A percentile compares a stretch with the other conserved stretches of the same genome.
Evolutionary conservation across 495 filamentous ascomycete genomes (phyloP).

Genomic region (Letharia lupina): DNA sequence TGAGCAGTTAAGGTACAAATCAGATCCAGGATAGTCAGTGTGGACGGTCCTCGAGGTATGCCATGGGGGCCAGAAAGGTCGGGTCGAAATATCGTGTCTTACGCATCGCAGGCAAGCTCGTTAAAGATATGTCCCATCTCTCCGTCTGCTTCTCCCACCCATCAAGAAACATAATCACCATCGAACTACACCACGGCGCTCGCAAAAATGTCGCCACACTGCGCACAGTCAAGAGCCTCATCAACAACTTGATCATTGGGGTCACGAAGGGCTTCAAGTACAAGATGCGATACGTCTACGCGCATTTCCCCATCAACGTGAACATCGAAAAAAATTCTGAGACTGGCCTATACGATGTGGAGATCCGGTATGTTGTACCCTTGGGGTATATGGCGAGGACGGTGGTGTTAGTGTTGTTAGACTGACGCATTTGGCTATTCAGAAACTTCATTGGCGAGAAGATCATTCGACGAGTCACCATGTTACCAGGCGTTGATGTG

Average conservation of each 20-base stretch:
- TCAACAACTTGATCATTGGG: slow-evolving; percentile 96
- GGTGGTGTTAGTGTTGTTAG: neutral
- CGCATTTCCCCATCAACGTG: slow-evolving; percentile 99
- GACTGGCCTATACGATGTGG: slow-evolving; percentile 79
- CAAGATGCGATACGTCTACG: slow-evolving; percentile 99
- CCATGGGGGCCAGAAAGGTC: slow-evolving; percentile 9
- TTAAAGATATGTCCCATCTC: slow-evolving; percentile 91
- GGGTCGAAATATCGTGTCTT: neutral
- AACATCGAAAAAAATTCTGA: slow-evolving; percentile 95
- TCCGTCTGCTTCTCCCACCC: slow-evolving; percentile 88
- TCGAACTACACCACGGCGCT: slow-evolving; percentile 94
- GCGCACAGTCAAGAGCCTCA: slow-evolving; percentile 91
- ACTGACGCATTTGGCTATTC: slow-evolving; percentile 23
- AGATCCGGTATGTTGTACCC: slow-evolving; percentile 80
- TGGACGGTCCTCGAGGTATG: slow-evolving; percentile 86
- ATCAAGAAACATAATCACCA: slow-evolving; percentile 73
- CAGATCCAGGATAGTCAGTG: slow-evolving; percentile 89
- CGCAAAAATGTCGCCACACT: slow-evolving; percentile 97
- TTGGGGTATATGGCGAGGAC: neutral
- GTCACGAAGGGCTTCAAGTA: slow-evolving; percentile 99
- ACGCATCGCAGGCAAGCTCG: slow-evolving; percentile 62
- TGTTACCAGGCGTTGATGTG: slow-evolving; percentile 84
- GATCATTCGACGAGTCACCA: slow-evolving; percentile 85
- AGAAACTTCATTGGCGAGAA: slow-evolving; percentile 99
- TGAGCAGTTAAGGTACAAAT: slow-evolving; percentile 83